Base-by-base conservation (phyloP, 192 early-diverging fungal genomes). In the Backusella parvicylindrica region DNA sequence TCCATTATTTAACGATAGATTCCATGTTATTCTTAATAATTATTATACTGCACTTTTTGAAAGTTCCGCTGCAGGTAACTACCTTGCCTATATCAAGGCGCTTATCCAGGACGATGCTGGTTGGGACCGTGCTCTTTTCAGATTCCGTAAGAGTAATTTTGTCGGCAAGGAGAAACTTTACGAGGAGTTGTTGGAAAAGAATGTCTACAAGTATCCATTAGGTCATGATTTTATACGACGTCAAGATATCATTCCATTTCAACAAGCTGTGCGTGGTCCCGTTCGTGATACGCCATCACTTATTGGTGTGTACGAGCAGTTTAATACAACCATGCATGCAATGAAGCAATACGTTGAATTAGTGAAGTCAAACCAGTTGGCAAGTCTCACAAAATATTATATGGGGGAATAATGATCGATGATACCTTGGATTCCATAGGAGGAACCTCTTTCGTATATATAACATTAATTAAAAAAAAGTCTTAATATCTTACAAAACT, bases 61-160 rank as follows among this genome's bases (percentile, higher is more conserved):
- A 32, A 80, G 71, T 0, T 21, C 38, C 0, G 74, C 73, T 7
- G 35, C 82, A 15, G 26, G 38, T 15, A 75, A 78, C 0, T 71
- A 77, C 11, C n/a, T 86, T 6, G 74, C 78, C 7, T 73, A 41
- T 2, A 68, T 81, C 30, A 67, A 68, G 18, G 70, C 31, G 1
- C 69, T 83, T 65, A 80, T 86, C 18, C 18, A 67, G 26, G 78
- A 77, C 0, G 84, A 86, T 70, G 78, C 81, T 12, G 72, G 69
- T 3, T 86, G 84, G 84, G 84, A 86, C 31, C 66, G 64, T 23
- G n/a, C 6, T 37, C 47, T 69, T 16, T 65, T 68, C 1, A 36
- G 76, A 15, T 18, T 36, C 12, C 64, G 65, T 35, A 8, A 0
- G 0, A 15, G 23, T 6, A 37, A 26, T 5, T 75, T 49, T 35